These are phyloP conservation scores for Heliosperma pusillum DNA, from an alignment of 148 eudicot species.

Conservation along the genomic window DNA sequence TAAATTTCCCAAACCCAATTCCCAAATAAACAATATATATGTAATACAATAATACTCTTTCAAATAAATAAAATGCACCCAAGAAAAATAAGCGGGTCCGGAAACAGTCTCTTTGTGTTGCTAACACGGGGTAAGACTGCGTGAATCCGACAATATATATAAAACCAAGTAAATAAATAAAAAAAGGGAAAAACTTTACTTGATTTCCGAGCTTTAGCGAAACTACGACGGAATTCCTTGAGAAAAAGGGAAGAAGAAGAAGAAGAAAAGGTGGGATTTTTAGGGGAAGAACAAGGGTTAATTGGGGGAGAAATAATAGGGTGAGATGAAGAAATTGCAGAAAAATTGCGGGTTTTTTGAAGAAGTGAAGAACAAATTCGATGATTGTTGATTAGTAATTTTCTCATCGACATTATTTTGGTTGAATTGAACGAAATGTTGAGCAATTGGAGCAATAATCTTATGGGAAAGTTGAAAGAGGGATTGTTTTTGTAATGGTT, in stretches of 20 bases:
- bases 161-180: background rate
- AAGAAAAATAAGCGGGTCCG: background rate
- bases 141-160: too few species aligned
- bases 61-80: background rate
- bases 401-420: constrained; percentile 24
- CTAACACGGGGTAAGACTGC: too few species aligned
- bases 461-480: too few species aligned
- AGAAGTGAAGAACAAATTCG: constrained; percentile 23
- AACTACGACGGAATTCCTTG: constrained; percentile 43
- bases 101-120: background rate
- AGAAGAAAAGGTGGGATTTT: constrained; percentile 25
- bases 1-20: background rate
- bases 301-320: constrained; percentile 18
- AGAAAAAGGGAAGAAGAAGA: constrained; percentile 30
- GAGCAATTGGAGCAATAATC: background rate
- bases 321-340: constrained; percentile 23
- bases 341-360: constrained; percentile 23
- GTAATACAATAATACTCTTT: background rate
- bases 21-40: background rate
- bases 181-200: constrained; percentile 27
- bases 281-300: constrained; percentile 17
- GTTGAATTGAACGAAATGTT: background rate
- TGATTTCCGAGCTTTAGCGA: constrained; percentile 73
- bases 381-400: constrained; percentile 14
- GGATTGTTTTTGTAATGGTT: background rate